These are phyloP conservation scores for Microdochium bolleyi DNA, from an alignment of 2,329 filamentous ascomycete genomes.

Conservation along the genomic window DNA sequence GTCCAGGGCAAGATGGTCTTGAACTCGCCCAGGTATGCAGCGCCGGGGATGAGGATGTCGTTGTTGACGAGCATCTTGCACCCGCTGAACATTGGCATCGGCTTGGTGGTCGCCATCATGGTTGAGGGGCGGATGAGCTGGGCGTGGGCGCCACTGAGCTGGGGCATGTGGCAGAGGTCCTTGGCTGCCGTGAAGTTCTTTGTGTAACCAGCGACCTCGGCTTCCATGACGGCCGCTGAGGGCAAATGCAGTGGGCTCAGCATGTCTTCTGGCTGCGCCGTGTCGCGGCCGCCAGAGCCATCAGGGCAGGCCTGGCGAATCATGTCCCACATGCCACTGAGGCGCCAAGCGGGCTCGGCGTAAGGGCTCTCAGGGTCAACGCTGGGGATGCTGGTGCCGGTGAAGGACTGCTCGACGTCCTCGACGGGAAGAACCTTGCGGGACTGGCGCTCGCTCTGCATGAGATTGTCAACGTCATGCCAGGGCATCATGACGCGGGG, in stretches of 20 bases:
- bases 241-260: slow-evolving; percentile 20
- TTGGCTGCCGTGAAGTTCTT: slow-evolving; percentile 13
- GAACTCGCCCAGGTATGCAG: slow-evolving; percentile 38
- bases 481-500: slow-evolving; percentile 28
- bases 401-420: slow-evolving; percentile 8
- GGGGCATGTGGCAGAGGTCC: slow-evolving; percentile 35
- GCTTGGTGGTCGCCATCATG: slow-evolving; percentile 27
- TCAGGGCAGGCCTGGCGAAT: background rate
- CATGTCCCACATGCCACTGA: background rate
- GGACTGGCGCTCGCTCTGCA: background rate
- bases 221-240: slow-evolving; percentile 4
- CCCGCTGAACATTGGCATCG: slow-evolving; percentile 32
- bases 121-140: slow-evolving; percentile 34
- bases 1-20: slow-evolving; percentile 26
- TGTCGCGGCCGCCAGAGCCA: background rate
- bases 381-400: background rate
- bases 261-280: slow-evolving; percentile 10
- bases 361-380: slow-evolving; percentile 7
- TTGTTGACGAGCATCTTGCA: slow-evolving; percentile 32
- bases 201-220: slow-evolving; percentile 27
- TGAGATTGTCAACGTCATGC: background rate
- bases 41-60: slow-evolving; percentile 43
- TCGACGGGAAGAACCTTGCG: background rate
- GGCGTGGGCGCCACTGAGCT: slow-evolving; percentile 34
- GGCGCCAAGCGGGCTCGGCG: background rate